These are phyloP conservation scores for Porpolomopsis calyptriformis DNA, from an alignment of 768 basidiomycete species.

Conservation along the genomic window DNA sequence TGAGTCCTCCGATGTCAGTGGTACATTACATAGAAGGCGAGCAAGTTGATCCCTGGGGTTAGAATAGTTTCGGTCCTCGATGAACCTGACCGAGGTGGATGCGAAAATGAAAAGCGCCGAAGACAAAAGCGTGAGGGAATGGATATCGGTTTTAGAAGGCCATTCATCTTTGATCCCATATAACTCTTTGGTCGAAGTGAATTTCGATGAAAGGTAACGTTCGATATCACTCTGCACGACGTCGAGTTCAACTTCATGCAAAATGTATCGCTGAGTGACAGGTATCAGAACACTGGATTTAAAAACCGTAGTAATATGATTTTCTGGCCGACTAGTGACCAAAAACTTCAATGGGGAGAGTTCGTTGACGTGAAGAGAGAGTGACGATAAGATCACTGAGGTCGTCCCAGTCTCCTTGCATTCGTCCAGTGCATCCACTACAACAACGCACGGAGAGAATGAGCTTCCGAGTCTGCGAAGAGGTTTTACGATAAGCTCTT, in stretches of 20 bases:
- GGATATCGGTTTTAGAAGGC: constrained; percentile 11
- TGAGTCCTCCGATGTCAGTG: not conserved
- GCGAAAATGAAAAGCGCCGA: not conserved
- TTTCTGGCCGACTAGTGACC: constrained; percentile 21
- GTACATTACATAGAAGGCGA: constrained; percentile 1
- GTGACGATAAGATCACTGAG: not conserved
- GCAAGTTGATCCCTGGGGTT: constrained; percentile 8
- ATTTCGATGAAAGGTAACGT: constrained; percentile 9
- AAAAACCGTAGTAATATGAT: constrained; percentile 11
- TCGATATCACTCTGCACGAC: constrained; percentile 12
- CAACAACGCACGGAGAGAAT: not conserved
- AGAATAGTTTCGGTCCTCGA: constrained; percentile 8
- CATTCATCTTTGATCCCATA: constrained; percentile 6
- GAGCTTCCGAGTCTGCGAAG: not conserved
- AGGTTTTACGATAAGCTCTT: not conserved
- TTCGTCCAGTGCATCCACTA: constrained; percentile 22
- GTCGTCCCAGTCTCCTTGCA: constrained; percentile 11
- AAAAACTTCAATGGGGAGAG: constrained; percentile 11
- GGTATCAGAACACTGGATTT: not conserved
- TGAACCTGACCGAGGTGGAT: constrained; percentile 9
- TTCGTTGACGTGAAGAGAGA: not conserved
- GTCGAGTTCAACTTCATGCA: not conserved
- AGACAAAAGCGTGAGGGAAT: not conserved
- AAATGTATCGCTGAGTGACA: not conserved
- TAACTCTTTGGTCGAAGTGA: constrained; percentile 9